These are phyloP conservation scores for Globisporangium orthogonon DNA, from an alignment of 352 stramenopile genomes.

Conservation along the genomic window DNA sequence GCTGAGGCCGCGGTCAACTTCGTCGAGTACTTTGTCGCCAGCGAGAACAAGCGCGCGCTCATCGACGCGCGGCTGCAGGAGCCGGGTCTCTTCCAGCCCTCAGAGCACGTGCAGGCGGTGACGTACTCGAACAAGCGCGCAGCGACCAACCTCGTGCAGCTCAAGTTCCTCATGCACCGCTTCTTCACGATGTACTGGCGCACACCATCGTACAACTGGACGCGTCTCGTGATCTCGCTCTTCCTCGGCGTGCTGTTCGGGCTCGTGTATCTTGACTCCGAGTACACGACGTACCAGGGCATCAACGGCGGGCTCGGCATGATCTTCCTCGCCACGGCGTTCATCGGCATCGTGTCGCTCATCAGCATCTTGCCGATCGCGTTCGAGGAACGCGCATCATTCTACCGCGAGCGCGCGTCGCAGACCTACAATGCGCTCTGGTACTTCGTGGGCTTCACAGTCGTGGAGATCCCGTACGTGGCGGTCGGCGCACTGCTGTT, in stretches of 20 bases:
- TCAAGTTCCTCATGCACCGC: conserved; percentile 40
- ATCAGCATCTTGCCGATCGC: conserved; percentile 65
- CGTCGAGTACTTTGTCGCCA: neutral
- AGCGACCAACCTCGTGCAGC: conserved; percentile 25
- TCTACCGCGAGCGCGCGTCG: conserved; percentile 85
- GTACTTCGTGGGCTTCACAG: conserved; percentile 53
- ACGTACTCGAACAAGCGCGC: conserved; percentile 28
- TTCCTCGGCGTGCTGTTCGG: conserved; percentile 80
- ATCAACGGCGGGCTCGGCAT: conserved; percentile 47
- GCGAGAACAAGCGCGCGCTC: neutral
- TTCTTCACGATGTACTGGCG: conserved; percentile 66
- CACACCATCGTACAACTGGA: conserved; percentile 84
- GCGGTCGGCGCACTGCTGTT: conserved; percentile 31
- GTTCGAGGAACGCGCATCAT: conserved; percentile 78
- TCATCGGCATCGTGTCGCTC: conserved; percentile 69
- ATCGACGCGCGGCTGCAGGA: conserved; percentile 1
- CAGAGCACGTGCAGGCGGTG: neutral
- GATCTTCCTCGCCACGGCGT: conserved; percentile 71
- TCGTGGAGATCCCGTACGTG: conserved; percentile 71
- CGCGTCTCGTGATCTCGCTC: conserved; percentile 60
- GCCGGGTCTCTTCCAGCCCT: neutral
- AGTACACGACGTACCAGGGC: conserved; percentile 32
- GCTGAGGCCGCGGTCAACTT: conserved; percentile 1
- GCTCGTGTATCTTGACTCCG: conserved; percentile 22
- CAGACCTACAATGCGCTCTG: conserved; percentile 70